Evolutionary conservation across 768 basidiomycete species (phyloP), one percentile per base, ranked within the genome.

Genomic region (Lactarius tabidus): DNA sequence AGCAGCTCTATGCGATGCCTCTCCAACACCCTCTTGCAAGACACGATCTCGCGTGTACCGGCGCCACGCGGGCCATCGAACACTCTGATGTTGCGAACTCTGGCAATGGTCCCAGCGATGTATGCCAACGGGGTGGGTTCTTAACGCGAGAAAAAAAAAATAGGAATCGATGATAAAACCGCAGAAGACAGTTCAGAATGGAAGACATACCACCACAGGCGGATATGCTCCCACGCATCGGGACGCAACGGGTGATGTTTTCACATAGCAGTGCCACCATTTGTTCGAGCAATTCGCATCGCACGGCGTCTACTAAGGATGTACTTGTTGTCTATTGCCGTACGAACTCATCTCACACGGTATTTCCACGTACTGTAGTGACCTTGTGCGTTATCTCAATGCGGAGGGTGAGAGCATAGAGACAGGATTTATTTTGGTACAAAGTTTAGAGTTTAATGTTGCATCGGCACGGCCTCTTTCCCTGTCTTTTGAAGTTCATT

Each of bases 151-250:
- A n/a, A n/a, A n/a, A n/a, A n/a, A n/a, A 31, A 63, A 62, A 2
- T 12, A 52, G 26, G 56, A 36, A 23, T 38, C 26, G 23, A 10
- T 2, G 23, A 29, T 59, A 23, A 38, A 26, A 9, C 35, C 20
- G 33, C 7, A 35, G 6, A 14, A 1, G 18, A n/a, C 15, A 26
- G 31, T 20, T 36, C 52, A 39, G 23, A 38, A 62, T 0, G 29
- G 23, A 20, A 12, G 12, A 73, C 80, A 51, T 65, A 88, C 90
- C 89, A 74, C 93, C 93, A 38, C 86, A 90, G 6, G 93, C 88
- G 28, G 89, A 91, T 66, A 95, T 89, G 66, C 87, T 91, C 43
- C 91, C 90, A 8, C 93, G 85, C 8, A 95, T 79, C 18, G 93
- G 93, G n/a, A 95, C 89, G 20, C 90, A 77, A 0, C 90, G 89